Base-by-base conservation (phyloP, 202 grass and related monocot genomes). In the Eragrostis tef region DNA sequence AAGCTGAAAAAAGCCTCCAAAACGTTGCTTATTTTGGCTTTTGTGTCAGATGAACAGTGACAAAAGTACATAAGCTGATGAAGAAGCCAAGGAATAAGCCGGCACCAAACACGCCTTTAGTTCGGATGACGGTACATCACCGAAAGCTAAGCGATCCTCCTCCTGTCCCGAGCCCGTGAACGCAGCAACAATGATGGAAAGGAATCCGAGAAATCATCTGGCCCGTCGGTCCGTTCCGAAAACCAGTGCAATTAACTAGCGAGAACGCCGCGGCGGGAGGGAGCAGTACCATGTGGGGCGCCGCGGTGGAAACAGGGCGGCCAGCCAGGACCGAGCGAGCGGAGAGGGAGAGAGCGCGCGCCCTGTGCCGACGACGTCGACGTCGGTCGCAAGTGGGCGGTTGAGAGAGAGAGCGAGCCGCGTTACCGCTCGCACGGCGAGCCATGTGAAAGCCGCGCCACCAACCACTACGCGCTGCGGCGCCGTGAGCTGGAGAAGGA, bases 401-500 rank as follows among this genome's bases (percentile, higher is more conserved):
- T 20, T 26, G 49, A 3, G 47, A 0, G 46, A 3, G 19, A 39
- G 5, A 5, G 34, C 2, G 34, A 39, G 34, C 25, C 3, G 64
- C 29, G 59, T 56, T 70, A 29, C 64, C 17, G 21, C 76, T 31
- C 34, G 34, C 59, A 43, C 22, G 22, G 70, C 26, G 41, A 57
- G 58, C 59, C 75, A 84, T 74, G 70, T 80, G 86, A 53, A 53
- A 29, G 24, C 16, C 7, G 50, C 9, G 46, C 47, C 70, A 44
- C 54, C 29, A 79, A 61, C 60, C 67, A 34, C 86, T 52, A 75
- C 42, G 22, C 58, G 22, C 60, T 16, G 34, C 61, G 58, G 62
- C 62, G 45, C 6, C 12, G 16, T 64, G 60, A 52, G 86, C 81
- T 84, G 81, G 81, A 56, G n/a, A 8, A 24, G 76, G 43, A 80